Conservation (phyloP, 202 grass and related monocot species). For the Zizania palustris region DNA sequence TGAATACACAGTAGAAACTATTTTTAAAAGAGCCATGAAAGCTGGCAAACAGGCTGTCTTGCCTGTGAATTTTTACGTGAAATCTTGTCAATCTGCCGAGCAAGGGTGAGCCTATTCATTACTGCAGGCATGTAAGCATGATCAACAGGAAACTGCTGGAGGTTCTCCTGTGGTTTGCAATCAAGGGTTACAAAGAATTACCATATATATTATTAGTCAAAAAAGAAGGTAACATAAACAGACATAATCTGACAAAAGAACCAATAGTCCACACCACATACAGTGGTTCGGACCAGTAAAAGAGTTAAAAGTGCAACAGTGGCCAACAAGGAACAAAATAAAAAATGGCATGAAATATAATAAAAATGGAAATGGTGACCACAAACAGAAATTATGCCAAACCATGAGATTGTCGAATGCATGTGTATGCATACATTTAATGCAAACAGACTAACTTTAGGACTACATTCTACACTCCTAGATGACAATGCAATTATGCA, state of each 20-base stretch:
- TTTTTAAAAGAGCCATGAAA: slow-evolving; percentile 29
- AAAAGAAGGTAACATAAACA: background rate
- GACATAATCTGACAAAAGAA: background rate
- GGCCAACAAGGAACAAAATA: background rate
- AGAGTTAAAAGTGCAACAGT: background rate
- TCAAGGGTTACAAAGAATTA: slow-evolving; percentile 27
- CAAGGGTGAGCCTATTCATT: slow-evolving; percentile 74
- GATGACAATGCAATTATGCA: background rate
- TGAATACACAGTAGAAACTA: slow-evolving; percentile 23
- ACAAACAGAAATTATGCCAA: slow-evolving; percentile 10
- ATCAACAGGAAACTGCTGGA: slow-evolving; percentile 89
- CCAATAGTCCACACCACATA: slow-evolving; percentile 6
- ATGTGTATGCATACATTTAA: background rate
- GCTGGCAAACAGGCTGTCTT: slow-evolving; percentile 19
- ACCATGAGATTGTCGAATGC: background rate
- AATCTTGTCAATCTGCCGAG: slow-evolving; percentile 89
- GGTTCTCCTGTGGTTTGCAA: slow-evolving; percentile 76
- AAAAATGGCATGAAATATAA: background rate
- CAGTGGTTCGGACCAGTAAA: background rate
- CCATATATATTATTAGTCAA: background rate
- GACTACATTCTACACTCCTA: background rate
- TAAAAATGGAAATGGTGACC: background rate
- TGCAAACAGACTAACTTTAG: too few species aligned
- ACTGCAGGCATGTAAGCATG: slow-evolving; percentile 85
- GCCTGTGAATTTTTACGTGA: slow-evolving; percentile 73